phyloP scores from a whole-genome alignment of 306 rosid species.

The Castanea crenata region DNA sequence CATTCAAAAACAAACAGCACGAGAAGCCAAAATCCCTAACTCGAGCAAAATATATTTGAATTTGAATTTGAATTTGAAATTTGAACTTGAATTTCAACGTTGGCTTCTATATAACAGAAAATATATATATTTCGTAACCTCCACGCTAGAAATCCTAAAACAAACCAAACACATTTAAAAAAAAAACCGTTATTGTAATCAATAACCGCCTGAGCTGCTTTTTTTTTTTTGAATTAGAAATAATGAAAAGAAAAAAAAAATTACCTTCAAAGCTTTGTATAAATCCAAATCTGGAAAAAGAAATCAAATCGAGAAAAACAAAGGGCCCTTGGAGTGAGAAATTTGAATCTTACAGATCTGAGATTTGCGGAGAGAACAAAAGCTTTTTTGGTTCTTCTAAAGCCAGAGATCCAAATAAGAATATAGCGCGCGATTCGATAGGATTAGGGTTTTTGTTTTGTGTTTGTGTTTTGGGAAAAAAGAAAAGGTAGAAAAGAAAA shows the following conservation, averaged over 20 bases:
- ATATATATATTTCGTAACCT: background rate
- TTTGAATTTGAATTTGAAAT: background rate
- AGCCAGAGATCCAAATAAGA: constrained; percentile 21
- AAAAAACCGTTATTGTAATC: background rate
- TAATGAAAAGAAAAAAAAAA: background rate
- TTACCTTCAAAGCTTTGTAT: constrained; percentile 19
- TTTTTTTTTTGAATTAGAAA: background rate
- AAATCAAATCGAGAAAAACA: constrained; percentile 14
- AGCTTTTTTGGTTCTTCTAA: background rate
- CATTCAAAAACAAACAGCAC: constrained; percentile 41
- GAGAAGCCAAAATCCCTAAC: background rate
- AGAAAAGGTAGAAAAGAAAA: background rate
- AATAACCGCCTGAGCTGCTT: constrained; percentile 24
- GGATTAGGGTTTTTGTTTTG: constrained; percentile 83
- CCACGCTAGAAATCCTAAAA: background rate
- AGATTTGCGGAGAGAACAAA: constrained; percentile 28
- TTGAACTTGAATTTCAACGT: background rate
- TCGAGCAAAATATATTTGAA: constrained; percentile 2
- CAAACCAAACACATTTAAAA: background rate
- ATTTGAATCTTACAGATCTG: constrained; percentile 46
- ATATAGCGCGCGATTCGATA: constrained; percentile 12
- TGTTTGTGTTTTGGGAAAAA: constrained; percentile 3
- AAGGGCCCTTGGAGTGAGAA: constrained; percentile 22
- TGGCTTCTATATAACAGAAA: background rate
- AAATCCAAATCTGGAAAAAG: background rate